Evolutionary conservation across 306 rosid genomes (phyloP).

Genomic region (Ormosia semicastrata): DNA sequence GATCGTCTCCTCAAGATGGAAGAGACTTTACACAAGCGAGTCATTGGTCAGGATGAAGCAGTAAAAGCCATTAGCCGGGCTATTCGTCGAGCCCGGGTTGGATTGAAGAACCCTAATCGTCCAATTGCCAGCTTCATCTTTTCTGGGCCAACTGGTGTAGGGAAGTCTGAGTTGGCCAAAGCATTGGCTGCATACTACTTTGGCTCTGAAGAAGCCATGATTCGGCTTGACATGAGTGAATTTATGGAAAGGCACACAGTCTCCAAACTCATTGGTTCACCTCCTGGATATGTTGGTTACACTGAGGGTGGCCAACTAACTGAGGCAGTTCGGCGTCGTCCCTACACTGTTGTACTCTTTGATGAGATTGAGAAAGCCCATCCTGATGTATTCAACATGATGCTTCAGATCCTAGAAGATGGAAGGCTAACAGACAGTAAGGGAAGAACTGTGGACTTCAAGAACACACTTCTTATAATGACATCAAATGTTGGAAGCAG

Average conservation of each 20-base stretch:
- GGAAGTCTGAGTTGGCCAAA: constrained; percentile 93
- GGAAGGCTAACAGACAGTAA: constrained; percentile 95
- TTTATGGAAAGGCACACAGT: constrained; percentile 97
- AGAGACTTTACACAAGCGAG: constrained; percentile 84
- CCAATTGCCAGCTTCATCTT: constrained; percentile 97
- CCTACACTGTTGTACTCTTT: constrained; percentile 89
- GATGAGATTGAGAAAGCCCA: constrained; percentile 99
- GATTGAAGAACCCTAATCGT: constrained; percentile 89
- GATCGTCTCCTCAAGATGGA: constrained; percentile 98
- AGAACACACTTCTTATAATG: constrained; percentile 93
- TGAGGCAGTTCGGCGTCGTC: constrained; percentile 96
- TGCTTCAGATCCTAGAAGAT: constrained; percentile 96
- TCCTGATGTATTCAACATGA: constrained; percentile 95
- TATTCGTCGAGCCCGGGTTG: constrained; percentile 93
- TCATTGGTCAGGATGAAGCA: constrained; percentile 94
- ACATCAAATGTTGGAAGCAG: constrained; percentile 97
- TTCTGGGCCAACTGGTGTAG: constrained; percentile 99
- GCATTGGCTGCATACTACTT: constrained; percentile 90
- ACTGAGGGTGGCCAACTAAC: constrained; percentile 97
- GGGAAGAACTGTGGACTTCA: constrained; percentile 96
- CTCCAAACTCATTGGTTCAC: constrained; percentile 93
- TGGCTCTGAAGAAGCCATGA: constrained; percentile 97
- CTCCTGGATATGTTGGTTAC: constrained; percentile 97
- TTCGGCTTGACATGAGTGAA: constrained; percentile 97
- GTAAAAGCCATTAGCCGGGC: constrained; percentile 95